These are phyloP conservation scores for Friedmanniomyces endolithicus DNA, from an alignment of 495 filamentous ascomycete species.

Conservation along the genomic window DNA sequence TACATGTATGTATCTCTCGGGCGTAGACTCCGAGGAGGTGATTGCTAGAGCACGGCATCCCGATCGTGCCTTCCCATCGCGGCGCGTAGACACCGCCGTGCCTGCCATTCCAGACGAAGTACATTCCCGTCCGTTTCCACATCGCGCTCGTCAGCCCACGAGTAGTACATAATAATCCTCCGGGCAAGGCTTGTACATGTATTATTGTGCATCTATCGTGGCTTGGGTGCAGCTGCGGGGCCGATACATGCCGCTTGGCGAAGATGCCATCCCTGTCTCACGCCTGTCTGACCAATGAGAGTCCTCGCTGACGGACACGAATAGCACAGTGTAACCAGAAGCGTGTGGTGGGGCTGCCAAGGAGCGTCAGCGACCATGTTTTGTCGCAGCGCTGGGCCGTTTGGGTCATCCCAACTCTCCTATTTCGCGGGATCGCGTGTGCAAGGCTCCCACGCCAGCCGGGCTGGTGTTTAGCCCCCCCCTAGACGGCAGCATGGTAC, in stretches of 20 bases:
- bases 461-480: not conserved
- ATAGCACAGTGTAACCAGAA: constrained; percentile 3
- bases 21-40: no score
- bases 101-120: no score
- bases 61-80: no score
- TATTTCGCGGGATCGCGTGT: not conserved
- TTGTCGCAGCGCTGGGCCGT: not conserved
- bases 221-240: not conserved
- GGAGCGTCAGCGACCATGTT: constrained; percentile 2
- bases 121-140: no score
- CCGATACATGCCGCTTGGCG: not conserved
- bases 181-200: no score
- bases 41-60: no score
- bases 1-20: no score
- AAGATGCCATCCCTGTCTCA: not conserved
- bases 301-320: not conserved
- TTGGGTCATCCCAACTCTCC: not conserved
- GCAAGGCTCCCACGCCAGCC: not conserved
- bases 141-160: no score
- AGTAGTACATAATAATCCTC: no score
- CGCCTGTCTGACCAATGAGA: not conserved
- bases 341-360: not conserved
- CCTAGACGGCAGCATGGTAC: not conserved
- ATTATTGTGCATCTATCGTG: not conserved
- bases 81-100: no score